Percentiles rank a stretch among this genome's conserved stretches.
phyloP scores from a whole-genome alignment of 495 filamentous ascomycete species.

The Aspergillus homomorphus region DNA sequence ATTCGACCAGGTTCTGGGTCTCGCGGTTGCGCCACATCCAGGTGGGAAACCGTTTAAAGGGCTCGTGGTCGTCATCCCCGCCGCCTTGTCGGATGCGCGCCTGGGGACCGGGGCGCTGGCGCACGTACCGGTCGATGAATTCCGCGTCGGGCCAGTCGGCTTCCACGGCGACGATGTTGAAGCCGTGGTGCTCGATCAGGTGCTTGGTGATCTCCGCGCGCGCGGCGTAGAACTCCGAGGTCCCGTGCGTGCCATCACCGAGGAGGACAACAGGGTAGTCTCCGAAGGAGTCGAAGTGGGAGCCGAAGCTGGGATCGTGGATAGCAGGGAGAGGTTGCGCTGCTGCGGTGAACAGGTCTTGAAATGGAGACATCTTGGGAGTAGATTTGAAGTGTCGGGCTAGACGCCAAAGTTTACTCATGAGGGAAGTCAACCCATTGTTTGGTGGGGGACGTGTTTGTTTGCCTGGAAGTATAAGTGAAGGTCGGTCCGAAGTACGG shows the following conservation, averaged over 20 bases:
- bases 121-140: slow-evolving; percentile 55
- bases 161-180: slow-evolving; percentile 54
- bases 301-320: slow-evolving; percentile 32
- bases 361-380: slow-evolving; percentile 29
- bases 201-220: slow-evolving; percentile 55
- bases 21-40: slow-evolving; percentile 64
- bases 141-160: slow-evolving; percentile 61
- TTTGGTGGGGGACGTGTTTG: neutral
- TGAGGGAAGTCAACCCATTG: slow-evolving; percentile 10
- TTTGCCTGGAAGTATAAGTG: too few relatives aligned
- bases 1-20: slow-evolving; percentile 55
- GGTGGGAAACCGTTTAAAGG: slow-evolving; percentile 55
- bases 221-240: slow-evolving; percentile 57
- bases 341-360: slow-evolving; percentile 35
- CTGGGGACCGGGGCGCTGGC: slow-evolving; percentile 40
- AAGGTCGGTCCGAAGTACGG: neutral
- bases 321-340: slow-evolving; percentile 42
- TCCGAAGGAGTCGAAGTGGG: slow-evolving; percentile 44
- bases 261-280: slow-evolving; percentile 49
- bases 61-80: slow-evolving; percentile 25
- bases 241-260: slow-evolving; percentile 57
- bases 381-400: neutral
- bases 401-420: neutral
- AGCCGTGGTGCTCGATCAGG: slow-evolving; percentile 51
- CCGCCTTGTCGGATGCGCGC: slow-evolving; percentile 20